Conservation (phyloP, 352 stramenopile genomes). For the Halophytophthora batemanensis region DNA sequence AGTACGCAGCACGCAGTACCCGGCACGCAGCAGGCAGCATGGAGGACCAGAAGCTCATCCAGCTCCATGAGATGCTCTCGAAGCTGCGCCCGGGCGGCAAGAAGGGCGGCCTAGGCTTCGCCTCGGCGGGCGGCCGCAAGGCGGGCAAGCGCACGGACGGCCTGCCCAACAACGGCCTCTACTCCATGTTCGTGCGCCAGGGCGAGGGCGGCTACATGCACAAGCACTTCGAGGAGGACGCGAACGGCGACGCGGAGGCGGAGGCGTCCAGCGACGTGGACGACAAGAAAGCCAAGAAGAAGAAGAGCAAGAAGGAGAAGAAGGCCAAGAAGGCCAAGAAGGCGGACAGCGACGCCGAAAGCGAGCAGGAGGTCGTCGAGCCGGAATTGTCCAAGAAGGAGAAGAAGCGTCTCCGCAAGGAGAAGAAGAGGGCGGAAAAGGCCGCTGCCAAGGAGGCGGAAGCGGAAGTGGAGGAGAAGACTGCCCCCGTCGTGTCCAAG, state of each 20-base stretch:
- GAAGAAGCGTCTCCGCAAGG: conserved; percentile 41
- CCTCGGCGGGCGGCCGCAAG: conserved; percentile 43
- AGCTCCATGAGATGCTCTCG: conserved; percentile 83
- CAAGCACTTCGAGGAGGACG: conserved; percentile 75
- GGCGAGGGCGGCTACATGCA: conserved; percentile 72
- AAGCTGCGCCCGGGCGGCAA: conserved; percentile 81
- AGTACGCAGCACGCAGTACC: too few species aligned
- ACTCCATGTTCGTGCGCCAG: conserved; percentile 84
- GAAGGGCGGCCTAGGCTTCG: conserved; percentile 75
- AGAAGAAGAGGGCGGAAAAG: conserved; percentile 29
- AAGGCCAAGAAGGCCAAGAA: conserved; percentile 23
- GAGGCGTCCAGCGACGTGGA: conserved; percentile 39
- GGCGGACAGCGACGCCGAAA: conserved; percentile 18
- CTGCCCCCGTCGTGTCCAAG: conserved; percentile 5
- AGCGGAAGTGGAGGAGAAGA: too few species aligned
- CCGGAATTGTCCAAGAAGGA: conserved; percentile 31
- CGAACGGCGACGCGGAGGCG: conserved; percentile 19
- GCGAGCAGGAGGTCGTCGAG: conserved; percentile 16
- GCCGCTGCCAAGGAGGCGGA: conserved; percentile 3
- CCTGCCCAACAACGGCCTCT: conserved; percentile 77
- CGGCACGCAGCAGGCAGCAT: too few species aligned
- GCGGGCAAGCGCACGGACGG: conserved; percentile 65
- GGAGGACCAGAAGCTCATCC: conserved; percentile 82
- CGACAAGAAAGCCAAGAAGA: conserved; percentile 25
- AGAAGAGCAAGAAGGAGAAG: conserved; percentile 23